Evolutionary conservation across 352 stramenopile species (phyloP), one percentile per base, ranked within the genome.

Genomic region (Globisporangium paroecandrum): DNA sequence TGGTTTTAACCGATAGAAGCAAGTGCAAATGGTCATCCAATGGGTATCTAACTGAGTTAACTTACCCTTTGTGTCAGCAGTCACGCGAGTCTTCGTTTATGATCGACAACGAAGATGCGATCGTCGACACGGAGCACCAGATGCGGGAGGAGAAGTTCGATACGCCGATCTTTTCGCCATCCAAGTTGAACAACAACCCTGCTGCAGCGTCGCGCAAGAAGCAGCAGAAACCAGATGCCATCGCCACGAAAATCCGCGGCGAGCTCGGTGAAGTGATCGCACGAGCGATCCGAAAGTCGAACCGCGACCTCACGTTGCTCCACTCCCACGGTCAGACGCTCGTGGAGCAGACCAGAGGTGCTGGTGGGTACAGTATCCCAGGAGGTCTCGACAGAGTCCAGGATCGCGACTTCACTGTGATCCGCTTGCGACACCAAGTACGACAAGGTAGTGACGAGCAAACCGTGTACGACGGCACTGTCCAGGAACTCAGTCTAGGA

Each of bases 281-380:
- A 4, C 82, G 82, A 55, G 81, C 84, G 0, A 73, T 79, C 58
- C 76, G 84, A 0, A 83, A 78, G 66, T 79, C 71, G 0, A 83
- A 82, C 15, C 74, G 82, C 3, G 84, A 92, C 34, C 70, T 90
- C 41, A 92, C 84, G 10, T 55, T 92, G 49, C 61, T 92, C 2
- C 71, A 81, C 10, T 87, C 81, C 0, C 71, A 81, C 4, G 77
- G 75, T 0, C 84, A 89, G 46, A 87, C 80, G 20, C 67, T 92
- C 7, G 58, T 92, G 10, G 68, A 72, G 8, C 66, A 77, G 64
- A 64, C 24, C 34, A 60, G 36, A 18, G 71, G 79, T 0, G 65
- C n/a, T n/a, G 61, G 25, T 27, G 55, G 65, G 15, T 65, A 59
- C 20, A 65, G 59, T 29, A n/a, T n/a, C 29, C 13, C 61, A 34